Base-by-base conservation (phyloP, 1,139 yeast species). In the Diutina pseudorugosa region DNA sequence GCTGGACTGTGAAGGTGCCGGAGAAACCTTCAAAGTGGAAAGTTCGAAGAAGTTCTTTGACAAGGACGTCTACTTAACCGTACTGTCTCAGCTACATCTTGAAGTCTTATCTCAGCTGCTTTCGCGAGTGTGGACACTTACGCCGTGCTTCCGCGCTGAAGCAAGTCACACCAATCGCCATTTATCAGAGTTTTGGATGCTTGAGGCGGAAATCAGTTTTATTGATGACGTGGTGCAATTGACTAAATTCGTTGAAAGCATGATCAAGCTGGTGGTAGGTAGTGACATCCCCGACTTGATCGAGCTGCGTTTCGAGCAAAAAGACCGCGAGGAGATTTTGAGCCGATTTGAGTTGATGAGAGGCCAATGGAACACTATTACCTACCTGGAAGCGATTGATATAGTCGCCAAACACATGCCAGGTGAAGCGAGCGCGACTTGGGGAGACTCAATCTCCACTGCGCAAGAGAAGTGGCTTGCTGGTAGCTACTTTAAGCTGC, bases 1-100 rank as follows among this genome's bases (percentile, higher is more conserved):
- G 9, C 82, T 95, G 1, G 98, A 94, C 63, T 93, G 98, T 64
- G 99, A 94, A 70, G 98, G 98, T 18, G 98, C 96, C 0, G 98
- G 98, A 2, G 98, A 93, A 63, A 80, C 86, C 56, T 93, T 93
- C 57, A 66, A 66, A 47, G 68, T 88, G 11, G 77, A 74, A 57
- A n/a, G 21, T 6, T 67, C 78, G 4, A 55, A 63, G 36, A 44
- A 57, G 6, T 90, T 89, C 62, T 88, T 88, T 61, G 91, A 87
- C 0, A 72, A 74, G 54, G 72, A 76, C 1, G 78, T 93, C 0
- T 87, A 78, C 59, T 70, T 94, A 56, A 86, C 98, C 0, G 99
- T 94, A 0, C 89, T 97, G 0, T 82, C 96, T 0, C 98, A 94
- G 64, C 71, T 94, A 54, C 98, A 94, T 66, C 67, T 94, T 33